Base-by-base conservation (phyloP, 2,329 filamentous ascomycete species). In the Paracamarosporium sp. region DNA sequence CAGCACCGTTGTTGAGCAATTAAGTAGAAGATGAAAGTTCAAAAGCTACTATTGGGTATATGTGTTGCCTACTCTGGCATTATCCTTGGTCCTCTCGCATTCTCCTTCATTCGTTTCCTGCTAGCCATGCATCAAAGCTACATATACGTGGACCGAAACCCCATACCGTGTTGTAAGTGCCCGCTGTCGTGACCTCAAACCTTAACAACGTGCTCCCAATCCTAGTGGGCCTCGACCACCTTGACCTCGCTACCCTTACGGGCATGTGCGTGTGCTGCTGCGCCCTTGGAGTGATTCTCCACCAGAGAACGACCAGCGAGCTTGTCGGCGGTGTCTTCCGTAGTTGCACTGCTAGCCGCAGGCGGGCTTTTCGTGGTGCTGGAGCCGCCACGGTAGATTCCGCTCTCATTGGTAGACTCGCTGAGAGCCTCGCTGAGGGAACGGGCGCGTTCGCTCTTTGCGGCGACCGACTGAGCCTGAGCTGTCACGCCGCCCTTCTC, bases 391-490 rank as follows among this genome's bases (percentile, higher is more conserved):
- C 6, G 4, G n/a, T 8, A 15, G 12, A 3, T 2, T 17, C 15
- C 33, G 33, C 15, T 40, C 17, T 51, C 31, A 31, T 56, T 59
- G 8, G 56, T 57, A 27, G n/a, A 48, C n/a, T 60, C 57, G 40
- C 53, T 58, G 53, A 59, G 38, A 5, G 43, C 30, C 15, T 31
- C 43, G 17, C 43, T 31, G n/a, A 65, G 40, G 17, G 65, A 69
- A 11, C 58, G 35, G 51, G 62, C 50, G 17, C 64, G 60, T 48
- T 69, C 67, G 56, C 66, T 61, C 47, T 64, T 75, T 11, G 77
- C 68, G 24, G 68, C 76, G 8, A 79, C 67, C n/a, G 73, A 73
- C 67, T 79, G 74, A 12, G 79, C 78, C 15, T 71, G 65, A 22
- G 78, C 72, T 22, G 74, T 72, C 40, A 80, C 62, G 24, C 76